Evolutionary conservation across 305 asterid genomes (phyloP).

Genomic region (Withania somnifera): DNA sequence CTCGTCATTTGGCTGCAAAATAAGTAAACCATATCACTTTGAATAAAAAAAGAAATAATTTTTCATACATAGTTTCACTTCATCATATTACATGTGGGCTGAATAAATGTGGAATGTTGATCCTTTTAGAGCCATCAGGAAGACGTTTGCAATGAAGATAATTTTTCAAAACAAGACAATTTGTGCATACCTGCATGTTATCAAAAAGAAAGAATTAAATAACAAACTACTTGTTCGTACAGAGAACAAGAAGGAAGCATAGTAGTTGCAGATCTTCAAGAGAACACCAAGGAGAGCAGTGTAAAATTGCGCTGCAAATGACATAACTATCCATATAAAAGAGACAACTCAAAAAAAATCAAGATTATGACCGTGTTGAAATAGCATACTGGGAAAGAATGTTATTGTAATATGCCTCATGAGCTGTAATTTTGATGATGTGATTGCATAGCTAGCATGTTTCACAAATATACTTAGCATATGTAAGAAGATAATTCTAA

Average conservation of each 20-base stretch:
- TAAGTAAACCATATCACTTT: neutral
- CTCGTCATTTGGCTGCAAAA: slow-evolving; percentile 40
- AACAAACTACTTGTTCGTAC: neutral
- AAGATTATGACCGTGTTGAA: neutral
- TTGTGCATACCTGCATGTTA: slow-evolving; percentile 32
- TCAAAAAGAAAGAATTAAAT: neutral
- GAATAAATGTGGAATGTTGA: slow-evolving; percentile 38
- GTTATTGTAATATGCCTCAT: neutral
- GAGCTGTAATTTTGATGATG: neutral
- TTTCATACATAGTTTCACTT: neutral
- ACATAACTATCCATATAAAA: neutral
- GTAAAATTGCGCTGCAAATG: neutral
- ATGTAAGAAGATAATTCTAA: too few relatives aligned
- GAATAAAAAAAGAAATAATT: neutral
- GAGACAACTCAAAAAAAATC: neutral
- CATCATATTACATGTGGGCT: slow-evolving; percentile 49
- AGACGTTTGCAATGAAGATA: slow-evolving; percentile 49
- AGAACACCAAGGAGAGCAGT: neutral
- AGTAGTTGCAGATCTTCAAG: neutral
- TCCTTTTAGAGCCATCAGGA: slow-evolving; percentile 92
- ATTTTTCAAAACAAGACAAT: slow-evolving; percentile 19
- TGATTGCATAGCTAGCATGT: too few relatives aligned
- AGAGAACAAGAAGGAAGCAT: neutral
- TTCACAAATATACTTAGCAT: too few relatives aligned
- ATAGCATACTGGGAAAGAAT: neutral